These are phyloP conservation scores for Berberis thunbergii DNA, from an alignment of 164 flowering plant genomes.

Conservation along the genomic window DNA sequence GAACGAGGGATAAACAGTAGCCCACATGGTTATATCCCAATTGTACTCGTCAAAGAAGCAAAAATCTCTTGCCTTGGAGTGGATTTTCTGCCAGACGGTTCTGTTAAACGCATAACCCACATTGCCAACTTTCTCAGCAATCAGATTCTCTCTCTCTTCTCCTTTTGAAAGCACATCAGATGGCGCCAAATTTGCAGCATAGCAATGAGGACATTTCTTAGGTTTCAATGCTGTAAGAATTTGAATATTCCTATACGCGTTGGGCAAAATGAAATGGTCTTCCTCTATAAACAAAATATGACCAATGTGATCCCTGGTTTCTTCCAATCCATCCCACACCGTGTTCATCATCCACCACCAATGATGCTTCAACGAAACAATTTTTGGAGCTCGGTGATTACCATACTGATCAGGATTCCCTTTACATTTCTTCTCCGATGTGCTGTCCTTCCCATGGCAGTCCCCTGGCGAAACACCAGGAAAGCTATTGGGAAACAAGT, in stretches of 20 bases:
- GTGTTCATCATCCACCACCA: constrained; percentile 99
- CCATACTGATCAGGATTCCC: constrained; percentile 92
- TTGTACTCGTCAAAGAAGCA: constrained; percentile 92
- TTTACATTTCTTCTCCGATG: constrained; percentile 32
- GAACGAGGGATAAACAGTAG: constrained; percentile 86
- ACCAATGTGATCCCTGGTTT: constrained; percentile 47
- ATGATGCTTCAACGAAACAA: constrained; percentile 90
- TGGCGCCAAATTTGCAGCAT: constrained; percentile 86
- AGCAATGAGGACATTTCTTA: constrained; percentile 67
- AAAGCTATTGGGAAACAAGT: constrained; percentile 52
- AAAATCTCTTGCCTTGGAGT: constrained; percentile 55
- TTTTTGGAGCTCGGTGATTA: constrained; percentile 82
- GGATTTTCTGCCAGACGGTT: constrained; percentile 83
- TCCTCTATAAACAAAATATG: constrained; percentile 93
- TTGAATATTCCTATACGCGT: constrained; percentile 80
- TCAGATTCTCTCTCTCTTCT: constrained; percentile 49
- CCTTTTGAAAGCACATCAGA: constrained; percentile 81
- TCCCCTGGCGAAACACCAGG: constrained; percentile 71
- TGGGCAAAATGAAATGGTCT: constrained; percentile 83
- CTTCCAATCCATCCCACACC: constrained; percentile 88
- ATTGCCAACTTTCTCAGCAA: constrained; percentile 91
- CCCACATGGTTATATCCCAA: constrained; percentile 99
- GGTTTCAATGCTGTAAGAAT: constrained; percentile 46
- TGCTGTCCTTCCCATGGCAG: constrained; percentile 57
- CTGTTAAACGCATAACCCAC: constrained; percentile 85